These are phyloP conservation scores for Boeremia exigua DNA, from an alignment of 2,329 filamentous ascomycete genomes.

Conservation along the genomic window DNA sequence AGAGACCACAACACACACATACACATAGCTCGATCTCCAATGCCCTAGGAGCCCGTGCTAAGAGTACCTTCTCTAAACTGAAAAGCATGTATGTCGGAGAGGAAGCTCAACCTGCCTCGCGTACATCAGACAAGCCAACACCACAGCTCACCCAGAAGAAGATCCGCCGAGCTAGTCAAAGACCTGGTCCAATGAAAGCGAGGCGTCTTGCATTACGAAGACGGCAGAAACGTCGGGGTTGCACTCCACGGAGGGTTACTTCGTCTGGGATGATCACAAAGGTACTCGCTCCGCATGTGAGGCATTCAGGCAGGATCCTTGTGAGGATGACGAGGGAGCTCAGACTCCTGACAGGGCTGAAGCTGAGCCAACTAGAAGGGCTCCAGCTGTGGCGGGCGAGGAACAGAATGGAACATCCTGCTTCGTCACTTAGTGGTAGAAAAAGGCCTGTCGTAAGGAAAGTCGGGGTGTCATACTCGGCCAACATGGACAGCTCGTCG, in stretches of 20 bases:
- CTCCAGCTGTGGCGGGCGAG: not conserved
- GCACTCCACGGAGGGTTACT: too few relatives aligned
- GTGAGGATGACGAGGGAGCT: conserved; percentile 3
- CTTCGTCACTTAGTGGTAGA: not conserved
- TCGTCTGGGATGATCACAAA: not conserved
- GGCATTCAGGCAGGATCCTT: not conserved
- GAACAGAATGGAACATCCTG: not conserved
- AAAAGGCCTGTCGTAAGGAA: not conserved
- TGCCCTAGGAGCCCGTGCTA: not conserved
- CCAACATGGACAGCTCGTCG: too few relatives aligned
- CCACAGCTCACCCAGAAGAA: not conserved
- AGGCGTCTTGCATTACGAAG: too few relatives aligned
- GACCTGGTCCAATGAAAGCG: not conserved
- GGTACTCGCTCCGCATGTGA: not conserved
- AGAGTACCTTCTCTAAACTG: not conserved
- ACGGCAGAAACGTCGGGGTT: too few relatives aligned
- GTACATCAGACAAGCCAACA: not conserved
- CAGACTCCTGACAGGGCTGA: not conserved
- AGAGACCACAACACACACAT: not conserved
- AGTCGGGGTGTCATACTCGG: not conserved
- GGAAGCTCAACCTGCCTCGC: not conserved
- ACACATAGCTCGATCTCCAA: not conserved
- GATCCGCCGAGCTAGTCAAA: not conserved
- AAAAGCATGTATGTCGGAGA: not conserved
- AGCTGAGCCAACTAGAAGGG: not conserved